Base-by-base conservation (phyloP, 2,329 filamentous ascomycete genomes). In the Ophioceras dolichostomum region DNA sequence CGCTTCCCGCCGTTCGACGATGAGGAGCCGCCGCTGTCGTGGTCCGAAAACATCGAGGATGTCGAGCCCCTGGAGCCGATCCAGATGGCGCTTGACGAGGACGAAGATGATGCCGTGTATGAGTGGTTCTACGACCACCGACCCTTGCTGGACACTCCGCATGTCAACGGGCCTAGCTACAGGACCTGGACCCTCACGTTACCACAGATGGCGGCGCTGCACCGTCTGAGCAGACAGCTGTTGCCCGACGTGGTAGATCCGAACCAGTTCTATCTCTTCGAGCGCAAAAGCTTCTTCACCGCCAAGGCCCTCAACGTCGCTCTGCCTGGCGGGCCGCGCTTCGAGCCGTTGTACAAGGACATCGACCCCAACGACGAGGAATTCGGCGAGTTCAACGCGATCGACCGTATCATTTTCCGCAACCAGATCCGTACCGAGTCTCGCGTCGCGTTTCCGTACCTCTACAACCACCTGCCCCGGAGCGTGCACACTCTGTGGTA, bases 331-430 rank as follows among this genome's bases (percentile, higher is more conserved):
- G 93, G 91, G 9, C 91, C 91, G 43, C 79, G 91, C 21, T 98
- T 98, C 45, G 91, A 98, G 60, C 91, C 91, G 18, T 59, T 98
- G 16, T 98, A 95, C 68, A 98, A 98, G 62, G 91, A 98, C 50
- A 88, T 98, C 43, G 88, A 98, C 57, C 91, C 91, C 2, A 98
- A 98, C 50, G 89, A 96, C 48, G 91, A 98, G 58, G 91, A 98
- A 54, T 98, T 98, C 60, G 91, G 91, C 60, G 91, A 98, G 60
- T 98, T 98, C 70, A 98, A 98, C 54, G 91, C 91, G 24, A 98
- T 98, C 50, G 91, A 98, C 53, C 85, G 93, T 48, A 98, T 98
- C 60, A 98, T 98, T 48, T 98, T 98, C 70, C 83, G 91, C 46
- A 81, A 83, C 33, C 88, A 89, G 1, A 93, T 96, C 46, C 79